These are phyloP conservation scores for Fulvia fulva DNA, from an alignment of 2,329 filamentous ascomycete genomes.

Conservation along the genomic window DNA sequence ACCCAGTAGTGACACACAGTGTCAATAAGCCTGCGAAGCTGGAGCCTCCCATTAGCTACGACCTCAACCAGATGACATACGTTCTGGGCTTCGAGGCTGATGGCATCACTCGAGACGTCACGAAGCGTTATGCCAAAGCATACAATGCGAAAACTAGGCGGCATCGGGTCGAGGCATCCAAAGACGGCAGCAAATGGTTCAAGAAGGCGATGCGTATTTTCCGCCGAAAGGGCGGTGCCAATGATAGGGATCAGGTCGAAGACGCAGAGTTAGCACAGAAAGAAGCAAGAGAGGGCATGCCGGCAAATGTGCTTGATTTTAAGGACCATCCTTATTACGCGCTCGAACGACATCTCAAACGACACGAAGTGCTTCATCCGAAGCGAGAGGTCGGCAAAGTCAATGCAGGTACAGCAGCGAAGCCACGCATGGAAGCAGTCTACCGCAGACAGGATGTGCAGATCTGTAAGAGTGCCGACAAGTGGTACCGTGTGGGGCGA, in stretches of 20 bases:
- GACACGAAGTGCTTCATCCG: conserved; percentile 77
- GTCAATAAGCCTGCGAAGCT: conserved; percentile 72
- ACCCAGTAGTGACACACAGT: conserved; percentile 75
- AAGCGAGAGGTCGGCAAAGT: conserved; percentile 73
- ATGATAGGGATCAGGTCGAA: conserved; percentile 78
- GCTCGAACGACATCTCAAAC: conserved; percentile 75
- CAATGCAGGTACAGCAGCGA: conserved; percentile 58
- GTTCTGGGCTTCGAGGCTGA: conserved; percentile 82
- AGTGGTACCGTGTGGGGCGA: conserved; percentile 85
- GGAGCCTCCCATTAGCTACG: conserved; percentile 77
- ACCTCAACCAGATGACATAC: conserved; percentile 73
- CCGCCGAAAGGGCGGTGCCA: conserved; percentile 23
- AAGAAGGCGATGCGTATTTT: conserved; percentile 47
- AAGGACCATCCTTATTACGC: conserved; percentile 52
- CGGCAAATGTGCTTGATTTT: conserved; percentile 39
- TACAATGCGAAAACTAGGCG: conserved; percentile 88
- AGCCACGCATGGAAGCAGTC: conserved; percentile 64
- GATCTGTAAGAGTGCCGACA: conserved; percentile 71
- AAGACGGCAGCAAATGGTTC: conserved; percentile 56
- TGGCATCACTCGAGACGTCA: conserved; percentile 76
- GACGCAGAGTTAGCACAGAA: conserved; percentile 68
- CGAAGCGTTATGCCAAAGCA: conserved; percentile 77
- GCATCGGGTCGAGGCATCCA: conserved; percentile 67
- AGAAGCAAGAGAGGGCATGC: conserved; percentile 65
- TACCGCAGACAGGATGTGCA: conserved; percentile 81